Percentiles rank a stretch among this genome's conserved stretches.
Conservation (phyloP, 768 basidiomycete genomes). For the Phlebiopsis flavidoalba region DNA sequence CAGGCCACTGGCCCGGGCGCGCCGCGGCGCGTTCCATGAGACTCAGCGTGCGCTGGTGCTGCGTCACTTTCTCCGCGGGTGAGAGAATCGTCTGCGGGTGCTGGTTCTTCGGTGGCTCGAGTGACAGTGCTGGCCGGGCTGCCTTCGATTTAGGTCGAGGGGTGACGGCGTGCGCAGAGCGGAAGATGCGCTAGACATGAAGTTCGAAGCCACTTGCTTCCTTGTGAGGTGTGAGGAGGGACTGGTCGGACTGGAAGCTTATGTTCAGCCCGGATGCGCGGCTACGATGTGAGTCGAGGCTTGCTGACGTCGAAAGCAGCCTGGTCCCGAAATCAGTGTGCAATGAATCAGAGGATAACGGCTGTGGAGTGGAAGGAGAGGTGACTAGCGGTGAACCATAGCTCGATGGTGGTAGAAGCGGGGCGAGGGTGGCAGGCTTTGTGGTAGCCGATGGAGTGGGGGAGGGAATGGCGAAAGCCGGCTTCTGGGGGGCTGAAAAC, state of each 20-base stretch:
- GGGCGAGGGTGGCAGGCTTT: constrained; percentile 7
- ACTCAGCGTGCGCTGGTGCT: constrained; percentile 53
- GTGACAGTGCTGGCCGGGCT: neutral
- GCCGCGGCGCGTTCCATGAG: constrained; percentile 55
- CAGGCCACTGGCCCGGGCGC: constrained; percentile 38
- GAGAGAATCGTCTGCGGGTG: neutral
- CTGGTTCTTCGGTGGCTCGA: neutral
- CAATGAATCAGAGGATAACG: constrained; percentile 10
- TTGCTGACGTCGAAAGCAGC: constrained; percentile 22
- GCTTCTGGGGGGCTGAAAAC: neutral
- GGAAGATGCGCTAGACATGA: constrained; percentile 40
- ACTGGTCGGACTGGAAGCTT: constrained; percentile 14
- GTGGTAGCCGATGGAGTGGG: constrained; percentile 5
- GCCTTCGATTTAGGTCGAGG: constrained; percentile 22
- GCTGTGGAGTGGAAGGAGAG: constrained; percentile 10
- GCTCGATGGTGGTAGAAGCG: constrained; percentile 24
- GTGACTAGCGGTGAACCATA: constrained; percentile 8
- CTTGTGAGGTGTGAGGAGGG: constrained; percentile 16
- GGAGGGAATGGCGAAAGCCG: neutral
- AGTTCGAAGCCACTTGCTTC: constrained; percentile 34
- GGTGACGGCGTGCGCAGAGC: constrained; percentile 42
- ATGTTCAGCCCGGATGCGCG: constrained; percentile 11
- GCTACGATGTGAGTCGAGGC: constrained; percentile 8
- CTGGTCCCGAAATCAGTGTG: constrained; percentile 18
- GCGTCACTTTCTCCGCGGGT: constrained; percentile 26